A percentile compares a stretch with the other conserved stretches of the same genome.
Evolutionary conservation across 2,329 filamentous ascomycete species (phyloP).

Genomic region (Coniochaeta prunicola): DNA sequence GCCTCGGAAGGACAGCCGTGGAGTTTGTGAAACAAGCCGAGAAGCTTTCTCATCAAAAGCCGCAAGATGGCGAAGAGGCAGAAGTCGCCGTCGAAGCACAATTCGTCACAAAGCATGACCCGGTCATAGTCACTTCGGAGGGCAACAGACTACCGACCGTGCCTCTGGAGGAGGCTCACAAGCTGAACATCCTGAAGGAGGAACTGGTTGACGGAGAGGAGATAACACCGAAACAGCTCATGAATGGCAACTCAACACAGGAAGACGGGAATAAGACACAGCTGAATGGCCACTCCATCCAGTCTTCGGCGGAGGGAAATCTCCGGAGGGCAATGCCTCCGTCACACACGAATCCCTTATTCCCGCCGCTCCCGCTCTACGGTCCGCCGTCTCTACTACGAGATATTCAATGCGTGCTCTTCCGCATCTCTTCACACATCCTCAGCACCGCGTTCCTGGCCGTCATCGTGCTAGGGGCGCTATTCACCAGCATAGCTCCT

Average conservation of each 20-base stretch:
- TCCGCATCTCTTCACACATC: conserved; percentile 63
- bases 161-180: conserved; percentile 62
- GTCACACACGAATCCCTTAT: conserved; percentile 69
- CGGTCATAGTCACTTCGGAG: conserved; percentile 61
- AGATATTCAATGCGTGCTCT: conserved; percentile 56
- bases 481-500: conserved; percentile 58
- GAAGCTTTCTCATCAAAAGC: conserved; percentile 40
- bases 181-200: conserved; percentile 57
- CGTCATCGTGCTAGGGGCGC: conserved; percentile 66
- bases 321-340: conserved; percentile 47
- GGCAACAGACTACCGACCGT: conserved; percentile 62
- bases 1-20: conserved; percentile 34
- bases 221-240: conserved; percentile 17
- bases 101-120: conserved; percentile 63
- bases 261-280: conserved; percentile 19
- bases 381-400: conserved; percentile 63
- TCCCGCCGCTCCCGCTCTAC: conserved; percentile 78
- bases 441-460: conserved; percentile 72
- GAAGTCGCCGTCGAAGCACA: conserved; percentile 54
- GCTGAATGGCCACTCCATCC: conserved; percentile 20
- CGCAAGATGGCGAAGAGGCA: conserved; percentile 19
- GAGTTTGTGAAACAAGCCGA: conserved; percentile 56
- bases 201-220: conserved; percentile 26
- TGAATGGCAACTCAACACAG: not conserved
- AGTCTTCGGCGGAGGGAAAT: conserved; percentile 38